A percentile compares a stretch with the other conserved stretches of the same genome.
Conservation (phyloP, 371 early-diverging fungal species). For the Actinomucor elegans region DNA sequence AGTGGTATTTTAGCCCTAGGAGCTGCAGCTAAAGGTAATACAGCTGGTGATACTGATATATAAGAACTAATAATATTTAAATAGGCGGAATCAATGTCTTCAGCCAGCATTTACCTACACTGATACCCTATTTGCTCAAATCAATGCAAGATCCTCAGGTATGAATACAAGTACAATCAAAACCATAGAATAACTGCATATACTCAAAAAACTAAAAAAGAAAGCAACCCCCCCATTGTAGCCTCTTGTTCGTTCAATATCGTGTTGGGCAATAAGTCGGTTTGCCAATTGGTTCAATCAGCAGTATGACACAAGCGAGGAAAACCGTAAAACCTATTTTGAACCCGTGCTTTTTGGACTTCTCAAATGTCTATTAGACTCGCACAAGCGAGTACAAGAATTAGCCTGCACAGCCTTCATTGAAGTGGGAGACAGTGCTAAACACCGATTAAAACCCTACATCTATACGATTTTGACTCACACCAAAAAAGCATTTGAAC, state of each 20-base stretch:
- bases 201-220: no score
- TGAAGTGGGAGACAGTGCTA: slow-evolving; percentile 85
- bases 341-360: slow-evolving; percentile 78
- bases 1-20: slow-evolving; percentile 92
- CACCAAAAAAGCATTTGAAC: slow-evolving; percentile 73
- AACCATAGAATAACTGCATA: not conserved
- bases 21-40: slow-evolving; percentile 82
- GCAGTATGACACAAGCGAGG: slow-evolving; percentile 47
- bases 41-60: not conserved
- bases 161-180: not conserved
- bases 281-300: slow-evolving; percentile 84
- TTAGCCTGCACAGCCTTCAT: slow-evolving; percentile 93
- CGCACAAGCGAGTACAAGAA: slow-evolving; percentile 93
- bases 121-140: slow-evolving; percentile 75
- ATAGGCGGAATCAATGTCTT: slow-evolving; percentile 66
- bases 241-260: slow-evolving; percentile 85
- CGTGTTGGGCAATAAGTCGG: slow-evolving; percentile 92
- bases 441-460: slow-evolving; percentile 72
- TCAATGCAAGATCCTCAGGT: slow-evolving; percentile 68
- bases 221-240: no score
- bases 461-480: slow-evolving; percentile 77
- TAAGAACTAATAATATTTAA: not conserved
- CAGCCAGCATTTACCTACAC: slow-evolving; percentile 69
- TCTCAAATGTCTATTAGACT: slow-evolving; percentile 77
- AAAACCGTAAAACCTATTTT: slow-evolving; percentile 71